Conservation (phyloP, 2,329 filamentous ascomycete species). For the Colletotrichum neosansevieriae region DNA sequence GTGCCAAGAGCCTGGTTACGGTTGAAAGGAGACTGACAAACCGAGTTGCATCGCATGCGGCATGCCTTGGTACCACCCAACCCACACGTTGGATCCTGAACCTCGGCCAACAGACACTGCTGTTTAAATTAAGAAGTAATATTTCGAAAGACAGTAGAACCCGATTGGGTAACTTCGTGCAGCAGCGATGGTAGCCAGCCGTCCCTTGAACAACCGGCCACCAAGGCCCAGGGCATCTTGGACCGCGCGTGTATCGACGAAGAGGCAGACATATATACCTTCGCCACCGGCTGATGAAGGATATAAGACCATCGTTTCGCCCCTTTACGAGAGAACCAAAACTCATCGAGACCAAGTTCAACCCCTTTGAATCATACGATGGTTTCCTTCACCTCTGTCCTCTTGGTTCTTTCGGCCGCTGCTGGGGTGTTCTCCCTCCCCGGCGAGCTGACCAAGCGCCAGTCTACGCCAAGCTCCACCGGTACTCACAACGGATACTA, state of each 20-base stretch:
- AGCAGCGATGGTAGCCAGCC: too few species aligned
- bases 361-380: background rate
- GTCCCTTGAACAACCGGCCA: too few species aligned
- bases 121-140: too few species aligned
- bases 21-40: background rate
- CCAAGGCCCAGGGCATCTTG: too few species aligned
- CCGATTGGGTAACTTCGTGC: too few species aligned
- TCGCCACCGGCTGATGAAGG: too few species aligned
- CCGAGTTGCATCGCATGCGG: background rate
- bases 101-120: background rate
- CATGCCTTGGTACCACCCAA: background rate
- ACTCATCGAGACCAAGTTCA: too few species aligned
- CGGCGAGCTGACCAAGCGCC: constrained; percentile 24
- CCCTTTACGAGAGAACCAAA: background rate
- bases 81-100: too few species aligned
- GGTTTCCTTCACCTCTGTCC: constrained; percentile 21
- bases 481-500: constrained; percentile 57
- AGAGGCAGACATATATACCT: too few species aligned
- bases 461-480: constrained; percentile 51
- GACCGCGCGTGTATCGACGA: too few species aligned
- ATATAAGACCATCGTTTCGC: background rate
- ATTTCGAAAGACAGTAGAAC: too few species aligned
- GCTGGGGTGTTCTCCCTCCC: constrained; percentile 12
- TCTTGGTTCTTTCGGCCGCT: constrained; percentile 2
- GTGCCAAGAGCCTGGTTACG: constrained; percentile 14